Evolutionary conservation across 2,329 filamentous ascomycete species (phyloP), one percentile per base, ranked within the genome.

Genomic region (Penicillium fuscoglaucum): DNA sequence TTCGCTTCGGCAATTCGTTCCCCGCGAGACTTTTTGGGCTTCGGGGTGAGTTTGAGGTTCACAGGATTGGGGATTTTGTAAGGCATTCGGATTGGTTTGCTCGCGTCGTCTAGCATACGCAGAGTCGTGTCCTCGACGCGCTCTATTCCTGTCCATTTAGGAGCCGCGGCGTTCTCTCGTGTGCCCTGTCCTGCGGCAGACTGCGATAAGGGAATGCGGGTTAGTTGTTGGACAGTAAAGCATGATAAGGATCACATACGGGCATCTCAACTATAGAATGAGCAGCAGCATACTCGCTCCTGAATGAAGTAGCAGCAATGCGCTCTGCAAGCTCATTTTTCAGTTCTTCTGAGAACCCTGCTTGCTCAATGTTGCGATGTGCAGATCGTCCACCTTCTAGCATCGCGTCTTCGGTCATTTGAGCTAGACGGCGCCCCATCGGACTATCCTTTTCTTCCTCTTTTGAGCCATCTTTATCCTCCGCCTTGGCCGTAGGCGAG

Each of bases 101-200:
- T 82, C 17, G 83, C 80, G 66, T 87, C 85, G 47, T 84, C 82
- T 10, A 88, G 79, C 90, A 98, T 98, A 33, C 95, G 87, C 49
- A 96, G 78, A 24, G 91, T 87, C 0, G 89, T 83, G 72, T 97
- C 92, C 66, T 88, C 84, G 1, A 88, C 77, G 6, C 79, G 80
- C 75, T 98, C 95, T 13, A 83, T 80, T 2, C 93, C 95, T 0
- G 84, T 86, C 95, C 95, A 99, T 1, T 89, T 83, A 57, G 83
- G 77, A 7, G 87, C 85, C 0, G 83, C 80, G 1, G 91, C 91
- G 37, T 87, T 83, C 50, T 88, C 84, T 59, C 86, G 82, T 2
- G 88, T 89, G 13, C 87, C 88, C 65, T 82, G 81, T 17, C 89
- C 87, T 13, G 89, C 87, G n/a, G 84, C 82, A 4, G 82, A 71